Base-by-base conservation (phyloP, 1,284 basidiomycete species). In the Ceratobasidium sp. region DNA sequence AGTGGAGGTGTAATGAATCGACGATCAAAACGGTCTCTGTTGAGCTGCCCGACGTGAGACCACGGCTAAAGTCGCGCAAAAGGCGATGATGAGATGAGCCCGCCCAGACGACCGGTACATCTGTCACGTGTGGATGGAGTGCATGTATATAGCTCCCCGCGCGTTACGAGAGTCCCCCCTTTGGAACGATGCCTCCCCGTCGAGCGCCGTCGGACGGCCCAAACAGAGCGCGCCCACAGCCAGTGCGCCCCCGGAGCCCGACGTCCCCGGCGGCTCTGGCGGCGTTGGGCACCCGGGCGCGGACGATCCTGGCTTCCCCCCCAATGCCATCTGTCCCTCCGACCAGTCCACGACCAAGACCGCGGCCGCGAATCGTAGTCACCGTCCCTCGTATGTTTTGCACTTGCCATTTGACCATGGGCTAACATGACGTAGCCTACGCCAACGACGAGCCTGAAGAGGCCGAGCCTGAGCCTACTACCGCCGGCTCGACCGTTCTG, bases 381-480 rank as follows among this genome's bases (percentile, higher is more conserved):
- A 57, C 57, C n/a, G 57, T 57, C 8, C 64, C 64, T 45, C 64
- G 64, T 69, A 26, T 30, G 64, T 57, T n/a, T n/a, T n/a, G 28
- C 9, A 2, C 28, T 34, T 2, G 43, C 30, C 32, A 43, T 43
- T 41, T 16, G 21, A 36, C 23, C 23, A 21, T 26, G 26, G 18
- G 52, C 57, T 59, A 43, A 59, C 1, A 14, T 16, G 36, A 23
- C 32, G 10, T 14, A 69, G 64, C 64, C 2, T 69, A 69, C 52
- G 64, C 64, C 1, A 39, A 21, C n/a, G 64, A 69, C 52, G 64
- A 69, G 52, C 50, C 50, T n/a, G n/a, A n/a, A n/a, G n/a, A n/a
- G n/a, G n/a, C n/a, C 34, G 64, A 69, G n/a, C 64, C 64, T 16
- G 50, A 32, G 28, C 64, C 64, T 39, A 43, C 30, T 21, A 50